phyloP scores from a whole-genome alignment of 2,329 filamentous ascomycete genomes.

The Aspergillus arachidicola region DNA sequence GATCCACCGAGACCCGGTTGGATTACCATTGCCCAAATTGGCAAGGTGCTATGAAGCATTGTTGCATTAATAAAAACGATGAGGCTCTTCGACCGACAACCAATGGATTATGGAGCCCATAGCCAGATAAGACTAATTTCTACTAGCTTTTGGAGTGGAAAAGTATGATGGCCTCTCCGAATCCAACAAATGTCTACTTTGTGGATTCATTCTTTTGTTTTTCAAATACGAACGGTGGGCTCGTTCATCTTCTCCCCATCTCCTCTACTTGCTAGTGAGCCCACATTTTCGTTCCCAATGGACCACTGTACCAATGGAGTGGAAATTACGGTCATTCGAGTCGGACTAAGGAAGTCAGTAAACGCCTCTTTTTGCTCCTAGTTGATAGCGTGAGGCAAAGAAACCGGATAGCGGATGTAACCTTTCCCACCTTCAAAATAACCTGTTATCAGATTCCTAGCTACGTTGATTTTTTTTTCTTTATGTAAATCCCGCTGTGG shows the following conservation, averaged over 20 bases:
- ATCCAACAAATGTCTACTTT: neutral
- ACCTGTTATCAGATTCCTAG: neutral
- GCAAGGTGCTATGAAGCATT: neutral
- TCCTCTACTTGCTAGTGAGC: neutral
- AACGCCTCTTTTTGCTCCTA: neutral
- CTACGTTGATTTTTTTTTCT: neutral
- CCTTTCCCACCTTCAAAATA: neutral
- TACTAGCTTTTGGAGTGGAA: neutral
- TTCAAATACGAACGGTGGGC: neutral
- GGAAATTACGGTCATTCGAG: conserved; percentile 1
- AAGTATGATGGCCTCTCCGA: neutral
- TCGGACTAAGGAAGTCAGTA: conserved; percentile 3
- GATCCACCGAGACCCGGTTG: neutral
- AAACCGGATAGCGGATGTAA: neutral
- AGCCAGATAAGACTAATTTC: neutral
- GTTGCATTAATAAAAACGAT: neutral
- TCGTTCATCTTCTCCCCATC: neutral
- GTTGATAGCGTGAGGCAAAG: conserved; percentile 1
- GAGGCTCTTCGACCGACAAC: neutral
- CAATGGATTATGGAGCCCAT: neutral
- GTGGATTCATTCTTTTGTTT: neutral
- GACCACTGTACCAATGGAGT: neutral
- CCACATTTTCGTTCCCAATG: neutral
- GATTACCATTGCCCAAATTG: neutral
- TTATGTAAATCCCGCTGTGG: neutral